phyloP scores from a whole-genome alignment of 208 protist species.

The Polymyxa betae region DNA sequence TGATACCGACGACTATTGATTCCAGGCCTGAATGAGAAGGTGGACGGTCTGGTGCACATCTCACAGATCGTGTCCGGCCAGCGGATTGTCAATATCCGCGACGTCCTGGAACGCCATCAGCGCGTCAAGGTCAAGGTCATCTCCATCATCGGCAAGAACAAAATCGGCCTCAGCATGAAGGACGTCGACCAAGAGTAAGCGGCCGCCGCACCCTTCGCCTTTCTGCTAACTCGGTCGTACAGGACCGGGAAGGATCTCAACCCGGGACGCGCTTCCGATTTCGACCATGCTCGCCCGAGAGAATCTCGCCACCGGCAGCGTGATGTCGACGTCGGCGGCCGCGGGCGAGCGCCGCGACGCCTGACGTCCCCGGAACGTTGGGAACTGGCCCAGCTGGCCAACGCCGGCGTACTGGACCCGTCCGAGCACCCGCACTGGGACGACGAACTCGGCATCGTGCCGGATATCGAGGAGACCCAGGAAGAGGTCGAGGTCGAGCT shows the following conservation, averaged over 20 bases:
- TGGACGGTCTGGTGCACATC: slow-evolving; percentile 66
- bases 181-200: slow-evolving; percentile 86
- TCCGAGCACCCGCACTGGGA: slow-evolving; percentile 70
- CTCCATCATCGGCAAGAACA: slow-evolving; percentile 66
- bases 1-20: too few relatives aligned
- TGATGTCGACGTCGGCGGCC: too few relatives aligned
- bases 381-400: slow-evolving; percentile 79
- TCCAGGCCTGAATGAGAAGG: slow-evolving; percentile 58
- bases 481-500: slow-evolving; percentile 86
- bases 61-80: slow-evolving; percentile 62
- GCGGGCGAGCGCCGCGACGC: slow-evolving; percentile 65
- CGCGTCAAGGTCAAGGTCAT: slow-evolving; percentile 80
- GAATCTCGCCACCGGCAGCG: slow-evolving; percentile 17
- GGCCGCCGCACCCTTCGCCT: slow-evolving; percentile 49
- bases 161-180: slow-evolving; percentile 79
- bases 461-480: slow-evolving; percentile 65
- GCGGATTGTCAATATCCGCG: slow-evolving; percentile 43
- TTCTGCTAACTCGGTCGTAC: not conserved
- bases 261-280: not conserved
- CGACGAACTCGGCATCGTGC: slow-evolving; percentile 59
- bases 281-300: not conserved
- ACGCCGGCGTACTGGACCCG: slow-evolving; percentile 75
- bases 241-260: slow-evolving; percentile 66
- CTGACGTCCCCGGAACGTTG: slow-evolving; percentile 80
- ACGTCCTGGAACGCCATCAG: slow-evolving; percentile 71